A percentile compares a stretch with the other conserved stretches of the same genome.
Conservation (phyloP, 306 rosid species). For the Carpinus viminea region DNA sequence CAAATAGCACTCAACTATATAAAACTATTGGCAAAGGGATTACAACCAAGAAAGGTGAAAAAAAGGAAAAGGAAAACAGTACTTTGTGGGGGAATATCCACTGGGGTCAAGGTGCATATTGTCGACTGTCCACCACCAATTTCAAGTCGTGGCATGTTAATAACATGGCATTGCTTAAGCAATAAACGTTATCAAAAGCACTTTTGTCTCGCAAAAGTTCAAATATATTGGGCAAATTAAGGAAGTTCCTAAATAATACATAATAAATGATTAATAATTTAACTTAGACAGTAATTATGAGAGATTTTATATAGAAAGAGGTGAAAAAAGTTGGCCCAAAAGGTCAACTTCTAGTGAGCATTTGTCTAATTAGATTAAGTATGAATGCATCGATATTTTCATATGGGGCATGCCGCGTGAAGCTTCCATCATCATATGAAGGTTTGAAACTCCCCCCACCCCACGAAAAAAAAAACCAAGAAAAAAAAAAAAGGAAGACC, state of each 20-base stretch:
- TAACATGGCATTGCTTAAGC: not conserved
- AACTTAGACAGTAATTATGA: too few relatives aligned
- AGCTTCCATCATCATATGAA: not conserved
- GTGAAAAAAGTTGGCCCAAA: constrained; percentile 3
- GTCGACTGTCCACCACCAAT: not conserved
- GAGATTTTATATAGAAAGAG: too few relatives aligned
- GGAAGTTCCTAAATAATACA: too few relatives aligned
- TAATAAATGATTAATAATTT: too few relatives aligned
- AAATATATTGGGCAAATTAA: not conserved
- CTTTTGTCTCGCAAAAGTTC: not conserved
- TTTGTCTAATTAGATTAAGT: too few relatives aligned
- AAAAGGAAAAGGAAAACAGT: not conserved
- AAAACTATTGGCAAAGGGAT: not conserved
- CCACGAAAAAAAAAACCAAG: not conserved
- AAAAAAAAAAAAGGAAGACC: not conserved
- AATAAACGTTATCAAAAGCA: not conserved
- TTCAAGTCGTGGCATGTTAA: not conserved
- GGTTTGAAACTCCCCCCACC: not conserved
- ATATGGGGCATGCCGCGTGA: not conserved
- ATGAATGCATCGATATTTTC: not conserved
- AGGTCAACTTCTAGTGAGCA: not conserved
- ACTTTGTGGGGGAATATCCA: not conserved
- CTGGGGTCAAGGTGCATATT: not conserved
- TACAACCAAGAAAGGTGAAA: not conserved
- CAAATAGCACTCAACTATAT: too few relatives aligned